Evolutionary conservation across 805 yeast species (phyloP).

Genomic region (Suhomyces tanzawaensis): DNA sequence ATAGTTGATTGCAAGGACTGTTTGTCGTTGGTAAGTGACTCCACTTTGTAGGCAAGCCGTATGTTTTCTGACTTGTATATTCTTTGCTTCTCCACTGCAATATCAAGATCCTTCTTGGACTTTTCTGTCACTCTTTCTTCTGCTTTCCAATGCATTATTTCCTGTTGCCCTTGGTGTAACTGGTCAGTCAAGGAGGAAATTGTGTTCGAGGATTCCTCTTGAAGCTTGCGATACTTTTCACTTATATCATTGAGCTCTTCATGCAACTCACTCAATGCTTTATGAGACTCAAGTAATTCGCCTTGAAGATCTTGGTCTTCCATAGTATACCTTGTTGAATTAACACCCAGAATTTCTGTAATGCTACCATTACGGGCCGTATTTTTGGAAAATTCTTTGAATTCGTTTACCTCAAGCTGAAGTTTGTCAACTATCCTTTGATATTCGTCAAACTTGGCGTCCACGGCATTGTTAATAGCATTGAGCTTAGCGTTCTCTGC

Average conservation of each 20-base stretch:
- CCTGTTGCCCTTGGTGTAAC: slow-evolving; percentile 17
- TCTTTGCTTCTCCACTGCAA: slow-evolving; percentile 44
- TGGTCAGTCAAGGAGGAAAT: slow-evolving; percentile 23
- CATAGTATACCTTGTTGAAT: slow-evolving; percentile 6
- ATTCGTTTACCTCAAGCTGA: slow-evolving; percentile 31
- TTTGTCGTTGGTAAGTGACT: slow-evolving; percentile 39
- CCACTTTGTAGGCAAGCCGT: slow-evolving; percentile 39
- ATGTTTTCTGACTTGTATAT: slow-evolving; percentile 43
- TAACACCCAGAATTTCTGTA: neutral
- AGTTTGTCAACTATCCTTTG: slow-evolving; percentile 29
- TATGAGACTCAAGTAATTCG: slow-evolving; percentile 20
- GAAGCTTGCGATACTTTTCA: slow-evolving; percentile 17
- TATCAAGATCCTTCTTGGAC: slow-evolving; percentile 36
- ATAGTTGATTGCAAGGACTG: slow-evolving; percentile 33
- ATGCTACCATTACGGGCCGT: neutral
- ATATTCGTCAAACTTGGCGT: slow-evolving; percentile 28
- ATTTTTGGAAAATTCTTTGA: slow-evolving; percentile 16
- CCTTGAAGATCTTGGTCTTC: slow-evolving; percentile 6
- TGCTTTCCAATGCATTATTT: slow-evolving; percentile 12
- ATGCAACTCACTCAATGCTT: slow-evolving; percentile 17
- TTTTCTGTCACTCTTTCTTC: slow-evolving; percentile 23
- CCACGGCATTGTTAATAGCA: slow-evolving; percentile 18
- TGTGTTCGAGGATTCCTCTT: slow-evolving; percentile 21
- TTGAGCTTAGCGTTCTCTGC: slow-evolving; percentile 20
- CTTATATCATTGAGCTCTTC: slow-evolving; percentile 15